Base-by-base conservation (phyloP, 306 rosid species). In the Cicer cuneatum region DNA sequence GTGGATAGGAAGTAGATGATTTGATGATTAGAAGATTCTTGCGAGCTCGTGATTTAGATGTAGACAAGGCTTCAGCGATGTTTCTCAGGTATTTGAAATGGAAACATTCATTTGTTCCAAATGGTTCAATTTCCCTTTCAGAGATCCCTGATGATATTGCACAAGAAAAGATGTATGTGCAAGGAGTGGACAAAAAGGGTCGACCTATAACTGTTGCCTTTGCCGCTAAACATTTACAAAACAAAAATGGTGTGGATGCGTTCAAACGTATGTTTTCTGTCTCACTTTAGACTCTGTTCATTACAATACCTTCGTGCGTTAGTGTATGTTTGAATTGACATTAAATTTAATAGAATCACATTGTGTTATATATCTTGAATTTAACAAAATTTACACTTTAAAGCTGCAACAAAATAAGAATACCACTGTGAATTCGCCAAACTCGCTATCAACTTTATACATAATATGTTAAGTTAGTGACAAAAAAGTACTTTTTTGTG, bases 1-100 rank as follows among this genome's bases (percentile, higher is more conserved):
- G 16, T 79, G 64, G 24, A 76, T 81, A 89, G 93, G 93, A 52
- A 64, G 85, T 68, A 33, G 89, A 89, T 81, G 91, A 87, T 69
- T 71, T 74, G 72, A 87, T 64, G 67, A 70, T 89, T 5, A 83
- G 93, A 76, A 87, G 91, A 60, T 81, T 89, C 66, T 74, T 89
- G 78, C 81, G 80, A 1, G 93, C 93, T 72, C 91, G 91, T 37
- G 76, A 72, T 59, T 82, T 85, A 11, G 79, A 89, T 35, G 76
- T 87, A 38, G 86, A 83, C 15, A 83, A 83, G 29, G 89, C 80
- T 74, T 83, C 91, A 1, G 69, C 84, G 2, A 77, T 87, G 83
- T 77, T 89, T 73, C 84, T 89, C 4, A 87, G 87, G 84, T 87
- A 83, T 72, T 60, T 85, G 85, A 87, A 77, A 54, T 89, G 93